These are phyloP conservation scores for Thielaviopsis ethacetica DNA, from an alignment of 2,329 filamentous ascomycete genomes.

Conservation along the genomic window DNA sequence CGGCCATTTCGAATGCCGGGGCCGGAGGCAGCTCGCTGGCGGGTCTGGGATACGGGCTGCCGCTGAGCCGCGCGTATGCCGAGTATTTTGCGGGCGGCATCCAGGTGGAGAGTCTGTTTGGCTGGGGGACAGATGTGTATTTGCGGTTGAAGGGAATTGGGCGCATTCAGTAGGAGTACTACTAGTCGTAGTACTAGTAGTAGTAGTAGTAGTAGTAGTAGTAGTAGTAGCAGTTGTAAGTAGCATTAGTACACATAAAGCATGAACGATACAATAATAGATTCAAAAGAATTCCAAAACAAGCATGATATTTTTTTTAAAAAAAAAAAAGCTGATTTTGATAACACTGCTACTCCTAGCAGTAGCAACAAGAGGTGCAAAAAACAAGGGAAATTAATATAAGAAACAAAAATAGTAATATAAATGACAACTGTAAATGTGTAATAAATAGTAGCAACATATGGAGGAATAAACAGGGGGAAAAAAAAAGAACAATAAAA, in stretches of 20 bases:
- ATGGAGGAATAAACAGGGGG: neutral
- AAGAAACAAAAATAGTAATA: neutral
- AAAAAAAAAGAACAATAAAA: neutral
- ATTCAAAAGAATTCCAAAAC: neutral
- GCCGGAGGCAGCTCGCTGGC: constrained; percentile 72
- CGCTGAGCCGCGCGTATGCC: constrained; percentile 80
- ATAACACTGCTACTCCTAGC: too few species aligned
- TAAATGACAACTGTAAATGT: neutral
- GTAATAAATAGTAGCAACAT: neutral
- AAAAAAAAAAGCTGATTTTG: neutral
- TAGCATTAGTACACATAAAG: too few species aligned
- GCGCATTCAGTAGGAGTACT: constrained; percentile 25
- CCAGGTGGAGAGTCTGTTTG: constrained; percentile 84
- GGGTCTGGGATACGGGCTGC: constrained; percentile 81
- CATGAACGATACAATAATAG: neutral
- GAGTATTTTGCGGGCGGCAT: constrained; percentile 97
- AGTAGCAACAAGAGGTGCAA: neutral
- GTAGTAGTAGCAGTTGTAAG: too few species aligned
- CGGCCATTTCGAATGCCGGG: constrained; percentile 55
- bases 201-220: too few species aligned
- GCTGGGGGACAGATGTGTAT: constrained; percentile 70
- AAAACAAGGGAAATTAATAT: neutral
- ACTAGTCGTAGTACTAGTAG: constrained; percentile 15
- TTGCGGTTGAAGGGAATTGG: constrained; percentile 47
- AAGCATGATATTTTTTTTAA: neutral